phyloP scores from a whole-genome alignment of 2,329 filamentous ascomycete species.

The Phyllosticta paracitricarpa region DNA sequence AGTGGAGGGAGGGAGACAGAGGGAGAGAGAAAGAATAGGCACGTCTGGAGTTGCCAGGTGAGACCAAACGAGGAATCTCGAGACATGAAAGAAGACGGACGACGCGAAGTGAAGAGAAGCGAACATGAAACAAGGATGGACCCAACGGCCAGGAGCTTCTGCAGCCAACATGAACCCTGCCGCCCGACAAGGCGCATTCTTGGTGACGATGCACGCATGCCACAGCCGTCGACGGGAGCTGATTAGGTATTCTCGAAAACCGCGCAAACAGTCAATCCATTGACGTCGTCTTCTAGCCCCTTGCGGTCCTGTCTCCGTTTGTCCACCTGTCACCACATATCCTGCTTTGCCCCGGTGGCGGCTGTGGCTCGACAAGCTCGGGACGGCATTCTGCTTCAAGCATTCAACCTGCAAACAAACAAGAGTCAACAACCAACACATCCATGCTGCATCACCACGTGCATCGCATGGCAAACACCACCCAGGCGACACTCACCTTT shows the following conservation, averaged over 20 bases:
- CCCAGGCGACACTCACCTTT: slow-evolving; percentile 55
- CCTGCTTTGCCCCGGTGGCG: not conserved
- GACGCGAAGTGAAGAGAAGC: not conserved
- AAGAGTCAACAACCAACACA: not conserved
- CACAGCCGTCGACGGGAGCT: not conserved
- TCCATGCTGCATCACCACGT: slow-evolving; percentile 5
- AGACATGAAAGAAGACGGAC: not conserved
- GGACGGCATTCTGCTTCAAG: not conserved
- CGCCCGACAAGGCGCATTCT: not conserved
- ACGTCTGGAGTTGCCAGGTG: not conserved
- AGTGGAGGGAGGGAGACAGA: not conserved
- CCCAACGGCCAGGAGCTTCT: not conserved
- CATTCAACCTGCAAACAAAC: not conserved
- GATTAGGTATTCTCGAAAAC: not conserved
- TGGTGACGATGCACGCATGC: not conserved
- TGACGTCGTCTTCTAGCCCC: not conserved
- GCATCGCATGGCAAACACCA: not conserved
- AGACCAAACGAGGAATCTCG: not conserved
- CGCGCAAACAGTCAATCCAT: not conserved
- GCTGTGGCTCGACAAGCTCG: not conserved
- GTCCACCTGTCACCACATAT: not conserved
- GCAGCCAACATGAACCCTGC: not conserved
- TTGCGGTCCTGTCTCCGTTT: not conserved
- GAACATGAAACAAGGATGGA: not conserved
- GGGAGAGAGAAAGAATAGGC: not conserved